Conservation (phyloP, 2,329 filamentous ascomycete species). For the Pseudogymnoascus sp. region DNA sequence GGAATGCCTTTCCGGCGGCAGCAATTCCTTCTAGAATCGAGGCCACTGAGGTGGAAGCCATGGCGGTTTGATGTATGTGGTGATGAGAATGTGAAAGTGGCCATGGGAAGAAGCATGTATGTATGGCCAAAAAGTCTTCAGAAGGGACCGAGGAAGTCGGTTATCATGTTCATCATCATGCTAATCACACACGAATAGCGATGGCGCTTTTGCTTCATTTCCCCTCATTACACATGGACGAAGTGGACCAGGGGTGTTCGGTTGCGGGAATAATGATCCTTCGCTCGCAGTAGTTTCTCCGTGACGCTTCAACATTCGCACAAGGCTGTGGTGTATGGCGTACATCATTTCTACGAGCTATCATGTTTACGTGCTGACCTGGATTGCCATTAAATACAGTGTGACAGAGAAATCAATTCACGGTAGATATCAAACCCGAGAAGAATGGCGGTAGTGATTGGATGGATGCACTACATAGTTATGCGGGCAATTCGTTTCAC, state of each 20-base stretch:
- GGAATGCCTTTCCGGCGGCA: conserved; percentile 26
- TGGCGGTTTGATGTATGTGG: not conserved
- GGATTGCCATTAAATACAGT: not conserved
- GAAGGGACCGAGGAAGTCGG: not conserved
- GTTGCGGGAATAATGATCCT: not conserved
- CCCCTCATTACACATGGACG: not conserved
- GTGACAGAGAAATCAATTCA: not conserved
- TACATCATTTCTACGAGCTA: not conserved
- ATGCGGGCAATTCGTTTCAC: not conserved
- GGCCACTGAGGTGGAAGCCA: not conserved
- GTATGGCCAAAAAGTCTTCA: not conserved
- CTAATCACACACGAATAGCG: not conserved
- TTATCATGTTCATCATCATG: not conserved
- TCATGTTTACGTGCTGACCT: not conserved
- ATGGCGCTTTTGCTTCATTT: not conserved
- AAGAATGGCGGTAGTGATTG: not conserved
- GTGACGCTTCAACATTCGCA: not conserved
- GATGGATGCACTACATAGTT: not conserved
- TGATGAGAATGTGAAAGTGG: not conserved
- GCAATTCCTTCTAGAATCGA: conserved; percentile 9
- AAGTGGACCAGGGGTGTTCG: not conserved
- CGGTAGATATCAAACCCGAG: not conserved
- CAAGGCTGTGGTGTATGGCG: not conserved
- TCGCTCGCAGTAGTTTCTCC: not conserved
- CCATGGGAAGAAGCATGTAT: not conserved